Evolutionary conservation across 495 filamentous ascomycete species (phyloP).

Genomic region (Neurospora sp.): DNA sequence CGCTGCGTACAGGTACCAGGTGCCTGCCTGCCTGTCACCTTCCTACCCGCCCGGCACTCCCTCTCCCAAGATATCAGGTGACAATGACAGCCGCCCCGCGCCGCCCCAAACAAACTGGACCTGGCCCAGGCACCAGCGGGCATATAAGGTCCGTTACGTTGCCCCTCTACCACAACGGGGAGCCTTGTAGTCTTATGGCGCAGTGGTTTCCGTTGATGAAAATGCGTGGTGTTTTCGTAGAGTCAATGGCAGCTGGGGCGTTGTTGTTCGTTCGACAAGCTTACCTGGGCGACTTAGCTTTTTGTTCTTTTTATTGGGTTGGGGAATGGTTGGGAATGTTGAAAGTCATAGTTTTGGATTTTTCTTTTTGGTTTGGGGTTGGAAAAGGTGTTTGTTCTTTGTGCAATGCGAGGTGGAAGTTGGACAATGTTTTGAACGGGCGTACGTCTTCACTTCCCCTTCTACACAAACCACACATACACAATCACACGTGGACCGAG

Average conservation of each 20-base stretch:
- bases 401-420: not conserved
- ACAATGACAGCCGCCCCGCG: not conserved
- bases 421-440: no score
- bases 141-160: not conserved
- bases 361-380: not conserved
- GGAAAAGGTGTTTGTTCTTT: not conserved
- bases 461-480: not conserved
- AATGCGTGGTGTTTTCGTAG: no score
- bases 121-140: not conserved
- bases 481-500: not conserved
- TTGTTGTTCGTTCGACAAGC: not conserved
- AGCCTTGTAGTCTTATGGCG: not conserved
- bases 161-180: not conserved
- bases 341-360: not conserved
- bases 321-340: not conserved
- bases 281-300: not conserved
- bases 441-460: not conserved
- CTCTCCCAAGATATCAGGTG: not conserved
- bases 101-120: not conserved
- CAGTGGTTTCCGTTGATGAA: no score
- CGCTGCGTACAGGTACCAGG: not conserved
- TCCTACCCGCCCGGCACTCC: not conserved
- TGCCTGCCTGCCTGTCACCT: not conserved
- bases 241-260: not conserved
- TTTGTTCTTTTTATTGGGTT: not conserved